Evolutionary conservation across 2,329 filamentous ascomycete genomes (phyloP), one percentile per base, ranked within the genome.

Genomic region (Seiridium cupressi): DNA sequence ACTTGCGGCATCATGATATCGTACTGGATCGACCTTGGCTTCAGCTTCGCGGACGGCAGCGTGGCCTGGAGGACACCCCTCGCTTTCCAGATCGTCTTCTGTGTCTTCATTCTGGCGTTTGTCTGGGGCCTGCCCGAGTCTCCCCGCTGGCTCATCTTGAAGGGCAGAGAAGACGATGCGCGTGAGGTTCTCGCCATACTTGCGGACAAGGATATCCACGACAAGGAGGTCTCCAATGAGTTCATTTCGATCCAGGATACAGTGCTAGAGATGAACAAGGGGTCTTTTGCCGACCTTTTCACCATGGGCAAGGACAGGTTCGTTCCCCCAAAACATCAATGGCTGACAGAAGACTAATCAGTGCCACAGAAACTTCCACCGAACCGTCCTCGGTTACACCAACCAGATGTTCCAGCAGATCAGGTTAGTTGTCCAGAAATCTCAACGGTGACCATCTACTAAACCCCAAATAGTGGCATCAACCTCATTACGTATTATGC

Each of bases 1-100:
- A 84, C 82, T 0, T 77, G 78, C 32, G 84, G 84, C 42, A 82
- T 86, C 69, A 83, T 81, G 67, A 76, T 86, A 31, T 81, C 79
- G 3, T 86, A 86, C 71, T 88, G 85, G 85, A 76, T 88, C 51
- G 84, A 87, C 63, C 81, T 85, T 47, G 84, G 83, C 26, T 76
- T 85, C 63, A 82, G 79, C 3, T 85, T 83, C 64, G 77, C 80
- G 3, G 80, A 75, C 1, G 76, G 76, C 51, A 79, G 78, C 9
- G 76, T 83, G 32, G 73, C 78, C 0, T 85, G 86, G 87, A 78
- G 87, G 2, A 88, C 89, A 68, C 86, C 87, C 0, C 75, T 89
- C 18, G 81, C 79, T 2, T 82, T 85, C 68, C 81, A 84, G 65
- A 79, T 87, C 35, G 64, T 82, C 32, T 89, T 88, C 68, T 84